phyloP scores from a whole-genome alignment of 768 basidiomycete genomes.

The Termitomyces sp. region DNA sequence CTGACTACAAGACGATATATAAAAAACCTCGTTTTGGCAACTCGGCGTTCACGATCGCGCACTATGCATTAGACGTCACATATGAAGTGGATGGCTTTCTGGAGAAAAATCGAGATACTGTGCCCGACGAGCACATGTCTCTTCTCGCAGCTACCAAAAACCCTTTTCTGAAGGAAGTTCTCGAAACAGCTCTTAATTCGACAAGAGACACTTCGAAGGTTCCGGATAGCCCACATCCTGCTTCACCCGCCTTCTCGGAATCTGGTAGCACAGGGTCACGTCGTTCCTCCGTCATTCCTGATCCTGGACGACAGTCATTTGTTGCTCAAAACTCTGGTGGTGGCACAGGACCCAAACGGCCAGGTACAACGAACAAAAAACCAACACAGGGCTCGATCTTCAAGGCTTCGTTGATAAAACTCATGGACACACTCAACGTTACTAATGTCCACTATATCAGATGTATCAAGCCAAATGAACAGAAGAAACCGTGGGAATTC shows the following conservation, averaged over 20 bases:
- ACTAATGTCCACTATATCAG: conserved; percentile 99
- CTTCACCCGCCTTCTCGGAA: conserved; percentile 75
- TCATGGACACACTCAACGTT: conserved; percentile 96
- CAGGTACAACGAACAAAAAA: conserved; percentile 71
- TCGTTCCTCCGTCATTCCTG: conserved; percentile 81
- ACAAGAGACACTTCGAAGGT: conserved; percentile 63
- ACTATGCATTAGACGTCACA: conserved; percentile 97
- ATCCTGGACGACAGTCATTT: conserved; percentile 75
- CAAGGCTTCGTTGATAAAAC: conserved; percentile 85
- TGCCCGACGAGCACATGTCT: conserved; percentile 95
- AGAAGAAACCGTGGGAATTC: conserved; percentile 96
- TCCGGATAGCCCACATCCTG: conserved; percentile 62
- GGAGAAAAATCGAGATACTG: conserved; percentile 98
- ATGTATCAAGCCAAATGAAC: conserved; percentile 98
- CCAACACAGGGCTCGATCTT: conserved; percentile 98
- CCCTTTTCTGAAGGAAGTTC: conserved; percentile 88
- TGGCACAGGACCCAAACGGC: conserved; percentile 43
- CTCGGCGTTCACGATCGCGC: conserved; percentile 94
- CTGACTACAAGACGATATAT: conserved; percentile 83
- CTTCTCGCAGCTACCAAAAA: conserved; percentile 86
- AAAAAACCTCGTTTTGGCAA: conserved; percentile 99
- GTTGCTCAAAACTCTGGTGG: conserved; percentile 42
- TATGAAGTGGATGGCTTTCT: conserved; percentile 98
- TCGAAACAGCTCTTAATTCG: conserved; percentile 83
- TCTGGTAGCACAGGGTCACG: conserved; percentile 73